A percentile compares a stretch with the other conserved stretches of the same genome.
phyloP scores from a whole-genome alignment of 1,284 basidiomycete species.

The Ganoderma sinense region DNA sequence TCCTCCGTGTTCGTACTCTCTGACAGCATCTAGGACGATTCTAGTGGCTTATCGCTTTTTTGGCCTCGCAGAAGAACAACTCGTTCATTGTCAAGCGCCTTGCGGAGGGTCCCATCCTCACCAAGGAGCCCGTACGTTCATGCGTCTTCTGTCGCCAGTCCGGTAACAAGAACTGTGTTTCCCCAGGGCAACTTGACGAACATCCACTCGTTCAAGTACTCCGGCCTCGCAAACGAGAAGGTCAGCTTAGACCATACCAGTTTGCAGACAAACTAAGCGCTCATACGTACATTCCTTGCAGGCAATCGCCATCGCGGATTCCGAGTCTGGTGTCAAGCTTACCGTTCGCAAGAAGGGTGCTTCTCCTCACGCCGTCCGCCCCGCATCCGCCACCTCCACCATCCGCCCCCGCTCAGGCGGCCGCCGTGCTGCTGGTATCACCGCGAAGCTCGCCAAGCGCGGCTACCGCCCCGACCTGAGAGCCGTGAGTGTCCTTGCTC shows the following conservation, averaged over 20 bases:
- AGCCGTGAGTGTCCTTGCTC: constrained; percentile 61
- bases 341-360: constrained; percentile 75
- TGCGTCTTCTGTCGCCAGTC: neutral
- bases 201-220: constrained; percentile 90
- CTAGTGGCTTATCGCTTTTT: constrained; percentile 16
- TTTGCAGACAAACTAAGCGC: neutral
- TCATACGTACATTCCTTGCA: constrained; percentile 37
- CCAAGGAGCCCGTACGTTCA: constrained; percentile 81
- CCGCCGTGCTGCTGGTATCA: constrained; percentile 79
- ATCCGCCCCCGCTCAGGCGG: constrained; percentile 79
- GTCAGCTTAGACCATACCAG: constrained; percentile 43
- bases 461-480: constrained; percentile 89
- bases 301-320: constrained; percentile 74
- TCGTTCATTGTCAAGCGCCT: constrained; percentile 84
- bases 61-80: constrained; percentile 71
- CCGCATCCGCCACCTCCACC: constrained; percentile 55
- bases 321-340: constrained; percentile 69
- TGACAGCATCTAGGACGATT: neutral
- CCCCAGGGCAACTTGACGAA: constrained; percentile 86
- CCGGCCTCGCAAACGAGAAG: constrained; percentile 87
- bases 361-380: constrained; percentile 59
- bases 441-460: constrained; percentile 70
- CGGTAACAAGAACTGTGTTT: neutral
- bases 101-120: constrained; percentile 79
- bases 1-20: constrained; percentile 74